Conservation (phyloP, 2,329 filamentous ascomycete genomes). For the Apiospora marii region DNA sequence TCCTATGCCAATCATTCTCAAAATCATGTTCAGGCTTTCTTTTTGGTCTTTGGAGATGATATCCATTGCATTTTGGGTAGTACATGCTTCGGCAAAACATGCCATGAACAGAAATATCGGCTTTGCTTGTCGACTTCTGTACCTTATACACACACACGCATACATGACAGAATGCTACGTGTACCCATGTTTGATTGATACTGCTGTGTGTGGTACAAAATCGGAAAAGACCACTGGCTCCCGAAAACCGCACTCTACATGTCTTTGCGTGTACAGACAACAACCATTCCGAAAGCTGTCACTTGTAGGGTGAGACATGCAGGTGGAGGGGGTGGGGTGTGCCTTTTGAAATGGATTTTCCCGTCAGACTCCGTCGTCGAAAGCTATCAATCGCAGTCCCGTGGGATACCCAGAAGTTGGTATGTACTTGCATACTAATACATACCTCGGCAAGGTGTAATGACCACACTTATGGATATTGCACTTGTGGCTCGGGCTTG, state of each 20-base stretch:
- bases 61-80: not conserved
- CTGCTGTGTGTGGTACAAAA: constrained; percentile 4
- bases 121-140: not conserved
- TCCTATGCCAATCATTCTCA: not conserved
- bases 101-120: not conserved
- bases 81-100: constrained; percentile 17
- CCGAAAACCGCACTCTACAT: not conserved
- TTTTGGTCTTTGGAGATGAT: not conserved
- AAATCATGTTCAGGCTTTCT: not conserved
- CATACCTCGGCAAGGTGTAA: not conserved
- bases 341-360: not conserved
- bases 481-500: not conserved
- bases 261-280: not conserved
- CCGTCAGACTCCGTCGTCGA: not conserved
- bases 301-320: constrained; percentile 20
- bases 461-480: not conserved
- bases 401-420: not conserved
- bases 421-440: not conserved
- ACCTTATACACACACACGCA: not conserved
- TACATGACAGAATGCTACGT: constrained; percentile 13
- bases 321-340: not conserved
- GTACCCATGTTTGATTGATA: constrained; percentile 4
- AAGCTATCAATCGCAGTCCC: not conserved
- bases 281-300: not conserved
- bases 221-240: not conserved